A percentile compares a stretch with the other conserved stretches of the same genome.
These are phyloP conservation scores for Ilyonectria robusta DNA, from an alignment of 2,329 filamentous ascomycete genomes.

Conservation along the genomic window DNA sequence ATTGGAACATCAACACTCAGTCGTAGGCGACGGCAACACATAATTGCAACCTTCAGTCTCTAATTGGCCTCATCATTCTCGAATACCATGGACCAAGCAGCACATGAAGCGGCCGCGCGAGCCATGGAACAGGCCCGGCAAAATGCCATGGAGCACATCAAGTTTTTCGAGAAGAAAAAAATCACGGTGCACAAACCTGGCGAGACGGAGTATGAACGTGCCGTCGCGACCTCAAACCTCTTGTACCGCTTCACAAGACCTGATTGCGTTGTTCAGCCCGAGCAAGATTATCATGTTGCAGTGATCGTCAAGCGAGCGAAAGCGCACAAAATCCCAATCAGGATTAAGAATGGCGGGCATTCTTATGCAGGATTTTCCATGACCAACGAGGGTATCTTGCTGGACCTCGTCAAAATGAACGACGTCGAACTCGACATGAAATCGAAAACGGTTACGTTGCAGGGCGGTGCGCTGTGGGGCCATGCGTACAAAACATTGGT, in stretches of 20 bases:
- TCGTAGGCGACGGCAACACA: not conserved
- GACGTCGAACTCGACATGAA: conserved; percentile 42
- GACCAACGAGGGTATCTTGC: conserved; percentile 44
- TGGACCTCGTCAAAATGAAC: conserved; percentile 52
- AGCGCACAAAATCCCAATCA: conserved; percentile 31
- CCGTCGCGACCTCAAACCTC: conserved; percentile 35
- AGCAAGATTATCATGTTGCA: conserved; percentile 26
- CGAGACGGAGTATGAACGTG: conserved; percentile 30
- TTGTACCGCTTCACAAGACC: conserved; percentile 36
- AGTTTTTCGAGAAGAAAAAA: not conserved
- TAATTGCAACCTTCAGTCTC: too few species aligned
- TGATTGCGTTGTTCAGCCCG: conserved; percentile 32
- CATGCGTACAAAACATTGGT: conserved; percentile 48
- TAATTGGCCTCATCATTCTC: not conserved
- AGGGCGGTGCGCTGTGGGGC: conserved; percentile 50
- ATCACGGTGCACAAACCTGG: not conserved
- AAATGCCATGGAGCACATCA: not conserved
- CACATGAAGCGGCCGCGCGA: too few species aligned
- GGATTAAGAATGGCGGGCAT: conserved; percentile 51
- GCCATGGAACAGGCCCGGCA: not conserved
- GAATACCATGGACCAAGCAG: not conserved
- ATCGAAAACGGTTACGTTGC: conserved; percentile 37
- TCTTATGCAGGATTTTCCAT: conserved; percentile 51
- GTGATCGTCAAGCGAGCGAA: conserved; percentile 20
- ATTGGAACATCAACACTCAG: not conserved